phyloP scores from a whole-genome alignment of 345 rosid genomes.

The Kandelia obovata region DNA sequence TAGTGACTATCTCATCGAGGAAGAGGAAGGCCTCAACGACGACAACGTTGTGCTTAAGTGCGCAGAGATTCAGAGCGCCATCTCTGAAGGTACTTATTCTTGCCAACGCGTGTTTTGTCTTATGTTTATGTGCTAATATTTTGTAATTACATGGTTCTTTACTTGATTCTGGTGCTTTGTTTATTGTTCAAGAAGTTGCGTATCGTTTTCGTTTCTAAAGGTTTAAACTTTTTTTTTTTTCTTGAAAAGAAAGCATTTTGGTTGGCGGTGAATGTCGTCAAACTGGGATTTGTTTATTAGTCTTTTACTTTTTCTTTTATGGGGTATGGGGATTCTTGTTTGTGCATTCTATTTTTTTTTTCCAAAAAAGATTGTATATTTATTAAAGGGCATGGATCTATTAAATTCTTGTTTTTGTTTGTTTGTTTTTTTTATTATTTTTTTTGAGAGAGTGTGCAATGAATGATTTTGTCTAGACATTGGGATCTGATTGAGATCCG shows the following conservation, averaged over 20 bases:
- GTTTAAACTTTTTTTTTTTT: not conserved
- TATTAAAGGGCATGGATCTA: too few species aligned
- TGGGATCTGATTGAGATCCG: not conserved
- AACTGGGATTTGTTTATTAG: too few species aligned
- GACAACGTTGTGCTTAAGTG: slow-evolving; percentile 74
- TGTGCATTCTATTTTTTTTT: too few species aligned
- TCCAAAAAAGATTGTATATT: too few species aligned
- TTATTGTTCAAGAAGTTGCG: not conserved
- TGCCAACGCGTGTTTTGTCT: not conserved
- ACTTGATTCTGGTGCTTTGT: not conserved
- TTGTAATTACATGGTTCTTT: not conserved
- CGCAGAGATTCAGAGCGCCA: slow-evolving; percentile 89
- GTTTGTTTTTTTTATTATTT: not conserved
- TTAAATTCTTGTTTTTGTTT: not conserved
- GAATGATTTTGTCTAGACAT: not conserved
- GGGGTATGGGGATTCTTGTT: too few species aligned
- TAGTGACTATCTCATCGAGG: slow-evolving; percentile 76
- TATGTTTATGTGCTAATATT: not conserved
- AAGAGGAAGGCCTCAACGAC: slow-evolving; percentile 91
- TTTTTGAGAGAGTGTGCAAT: not conserved
- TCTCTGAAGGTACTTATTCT: slow-evolving; percentile 51
- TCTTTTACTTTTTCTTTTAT: too few species aligned
- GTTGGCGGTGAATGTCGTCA: too few species aligned
- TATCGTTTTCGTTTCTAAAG: not conserved
- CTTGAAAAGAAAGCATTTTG: not conserved